Evolutionary conservation across 2,329 filamentous ascomycete species (phyloP).

Genomic region (Penicillium sp.): DNA sequence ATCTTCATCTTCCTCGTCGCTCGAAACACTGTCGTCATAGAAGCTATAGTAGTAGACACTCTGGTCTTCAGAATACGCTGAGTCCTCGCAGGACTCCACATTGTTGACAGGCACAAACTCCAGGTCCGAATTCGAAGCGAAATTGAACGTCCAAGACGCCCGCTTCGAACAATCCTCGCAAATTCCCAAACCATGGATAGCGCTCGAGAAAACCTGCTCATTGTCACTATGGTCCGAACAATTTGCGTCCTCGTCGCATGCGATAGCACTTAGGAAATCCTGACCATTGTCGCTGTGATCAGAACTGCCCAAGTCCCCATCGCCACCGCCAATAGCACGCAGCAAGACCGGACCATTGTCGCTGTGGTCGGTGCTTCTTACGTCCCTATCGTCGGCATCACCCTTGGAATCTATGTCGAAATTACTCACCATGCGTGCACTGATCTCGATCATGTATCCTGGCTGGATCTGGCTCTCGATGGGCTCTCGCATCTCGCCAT

Average conservation of each 20-base stretch:
- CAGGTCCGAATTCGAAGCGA: neutral
- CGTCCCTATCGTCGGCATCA: neutral
- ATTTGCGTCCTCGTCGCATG: neutral
- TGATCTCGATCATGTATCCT: constrained; percentile 2
- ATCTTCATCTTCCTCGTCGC: neutral
- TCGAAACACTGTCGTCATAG: neutral
- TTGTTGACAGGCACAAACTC: neutral
- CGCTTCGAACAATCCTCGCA: no score
- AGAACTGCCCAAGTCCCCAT: neutral
- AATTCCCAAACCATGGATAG: neutral
- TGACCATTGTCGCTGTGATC: constrained; percentile 5
- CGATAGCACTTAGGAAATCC: neutral
- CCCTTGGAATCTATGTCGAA: neutral
- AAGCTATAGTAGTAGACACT: neutral
- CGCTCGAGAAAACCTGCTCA: neutral
- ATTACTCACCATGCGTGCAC: constrained; percentile 6
- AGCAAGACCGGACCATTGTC: constrained; percentile 3
- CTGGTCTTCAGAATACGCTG: neutral
- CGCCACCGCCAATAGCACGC: neutral
- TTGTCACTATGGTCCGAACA: neutral
- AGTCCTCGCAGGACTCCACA: neutral
- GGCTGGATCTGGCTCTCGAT: constrained; percentile 12
- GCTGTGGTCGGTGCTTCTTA: neutral
- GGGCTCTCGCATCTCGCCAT: neutral
- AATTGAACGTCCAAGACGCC: no score